These are phyloP conservation scores for Talaromyces sp. DNA, from an alignment of 2,329 filamentous ascomycete genomes.

Conservation along the genomic window DNA sequence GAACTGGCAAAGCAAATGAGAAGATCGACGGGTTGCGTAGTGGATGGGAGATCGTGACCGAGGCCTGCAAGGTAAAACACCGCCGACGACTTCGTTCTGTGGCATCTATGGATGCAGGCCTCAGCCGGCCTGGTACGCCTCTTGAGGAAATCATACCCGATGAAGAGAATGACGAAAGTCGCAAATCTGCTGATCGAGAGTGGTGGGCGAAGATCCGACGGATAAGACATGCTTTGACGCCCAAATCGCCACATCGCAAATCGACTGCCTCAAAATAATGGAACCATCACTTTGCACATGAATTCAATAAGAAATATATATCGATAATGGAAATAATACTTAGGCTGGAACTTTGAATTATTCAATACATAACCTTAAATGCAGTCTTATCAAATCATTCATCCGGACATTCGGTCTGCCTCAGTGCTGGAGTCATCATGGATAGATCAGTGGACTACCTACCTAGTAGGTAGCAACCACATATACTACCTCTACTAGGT, in stretches of 20 bases:
- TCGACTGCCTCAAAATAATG: conserved; percentile 12
- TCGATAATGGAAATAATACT: no score
- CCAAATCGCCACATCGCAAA: conserved; percentile 61
- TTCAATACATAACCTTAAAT: no score
- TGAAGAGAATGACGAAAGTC: conserved; percentile 45
- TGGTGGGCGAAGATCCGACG: conserved; percentile 71
- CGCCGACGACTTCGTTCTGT: conserved; percentile 34
- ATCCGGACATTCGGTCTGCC: no score
- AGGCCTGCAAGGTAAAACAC: conserved; percentile 46
- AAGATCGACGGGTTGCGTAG: conserved; percentile 39
- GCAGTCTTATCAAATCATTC: no score
- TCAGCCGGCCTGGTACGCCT: conserved; percentile 31
- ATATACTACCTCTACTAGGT: no score
- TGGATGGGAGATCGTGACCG: conserved; percentile 51
- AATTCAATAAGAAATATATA: no score
- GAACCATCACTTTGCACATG: no score
- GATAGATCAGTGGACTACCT: no score
- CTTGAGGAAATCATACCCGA: conserved; percentile 30
- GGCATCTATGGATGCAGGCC: conserved; percentile 27
- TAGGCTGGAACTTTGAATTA: no score
- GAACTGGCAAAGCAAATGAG: conserved; percentile 34
- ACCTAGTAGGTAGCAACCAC: no score
- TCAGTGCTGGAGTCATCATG: no score
- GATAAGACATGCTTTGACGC: conserved; percentile 72
- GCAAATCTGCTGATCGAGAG: conserved; percentile 68